Evolutionary conservation across 768 basidiomycete genomes (phyloP), one percentile per base, ranked within the genome.

Genomic region (Amanita fuliginea): DNA sequence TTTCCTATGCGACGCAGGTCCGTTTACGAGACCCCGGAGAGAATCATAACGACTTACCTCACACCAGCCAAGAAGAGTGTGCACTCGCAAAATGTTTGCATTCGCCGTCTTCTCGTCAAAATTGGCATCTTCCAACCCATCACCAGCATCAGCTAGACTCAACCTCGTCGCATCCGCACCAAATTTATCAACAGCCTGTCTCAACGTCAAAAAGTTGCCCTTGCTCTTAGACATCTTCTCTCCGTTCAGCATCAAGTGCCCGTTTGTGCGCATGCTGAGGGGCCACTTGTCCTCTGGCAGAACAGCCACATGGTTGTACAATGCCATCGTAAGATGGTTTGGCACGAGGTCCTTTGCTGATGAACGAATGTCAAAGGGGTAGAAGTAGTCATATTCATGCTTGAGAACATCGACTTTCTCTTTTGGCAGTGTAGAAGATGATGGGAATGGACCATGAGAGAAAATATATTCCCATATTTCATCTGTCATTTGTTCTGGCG

Each of bases 171-270:
- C 90, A 63, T 98, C 96, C 32, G 96, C 93, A 51, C 96, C 96
- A 60, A 95, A 98, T 74, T 98, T 98, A 65, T 82, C 75, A 52
- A 95, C 80, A 1, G 86, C 78, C 60, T 99, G 87, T 48, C 79
- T 70, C 63, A 98, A 69, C 0, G 95, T 99, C 72, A 98, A 70
- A 50, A 84, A 89, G 67, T 99, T 99, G 9, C 96, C 96, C 40
- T 86, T 93, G 64, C 86, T 88, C 77, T 98, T 99, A 35, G 82
- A 84, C 96, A 99, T 99, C 74, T 98, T 99, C 74, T 93, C 86
- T 16, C 95, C 94, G 65, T 99, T 98, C 64, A 99, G 64, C 83
- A 92, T 83, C 72, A 99, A 65, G 62, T 98, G 95, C 0, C 96
- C 96, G 60, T 99, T 99, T 41, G 88, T 83, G 21, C 96, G 86